These are phyloP conservation scores for Dorcoceras hygrometricum DNA, from an alignment of 257 asterid genomes.

Conservation along the genomic window DNA sequence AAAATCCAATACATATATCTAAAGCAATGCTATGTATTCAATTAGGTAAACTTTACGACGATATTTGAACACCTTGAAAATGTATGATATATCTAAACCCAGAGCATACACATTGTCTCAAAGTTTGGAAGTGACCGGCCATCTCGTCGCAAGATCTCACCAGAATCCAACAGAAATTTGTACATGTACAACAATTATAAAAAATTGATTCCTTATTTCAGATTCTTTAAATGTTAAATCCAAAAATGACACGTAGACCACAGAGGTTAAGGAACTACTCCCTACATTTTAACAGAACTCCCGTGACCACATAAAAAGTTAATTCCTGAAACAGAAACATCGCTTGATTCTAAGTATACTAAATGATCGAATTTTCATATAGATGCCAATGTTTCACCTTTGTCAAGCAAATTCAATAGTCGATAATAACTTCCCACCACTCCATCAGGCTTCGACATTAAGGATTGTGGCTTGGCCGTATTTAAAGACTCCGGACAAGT, in stretches of 20 bases:
- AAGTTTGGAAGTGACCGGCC: not conserved
- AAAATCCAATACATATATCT: too few relatives aligned
- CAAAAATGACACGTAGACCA: not conserved
- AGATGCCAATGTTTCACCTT: not conserved
- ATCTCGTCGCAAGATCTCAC: not conserved
- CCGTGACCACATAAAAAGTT: not conserved
- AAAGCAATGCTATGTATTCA: not conserved
- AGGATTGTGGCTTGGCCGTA: not conserved
- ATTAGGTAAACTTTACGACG: constrained; percentile 8
- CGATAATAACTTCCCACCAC: not conserved
- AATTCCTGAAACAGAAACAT: not conserved
- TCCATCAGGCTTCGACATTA: not conserved
- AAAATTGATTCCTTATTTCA: not conserved
- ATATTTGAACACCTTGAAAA: constrained; percentile 1
- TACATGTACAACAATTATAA: not conserved
- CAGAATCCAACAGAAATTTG: not conserved
- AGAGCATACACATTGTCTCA: not conserved
- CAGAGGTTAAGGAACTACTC: not conserved
- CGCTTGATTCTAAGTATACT: not conserved
- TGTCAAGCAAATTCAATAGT: not conserved
- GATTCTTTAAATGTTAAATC: constrained; percentile 2
- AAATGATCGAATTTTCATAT: not conserved
- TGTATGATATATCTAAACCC: not conserved
- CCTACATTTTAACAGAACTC: not conserved
- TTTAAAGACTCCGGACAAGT: not conserved